Base-by-base conservation (phyloP, 495 filamentous ascomycete species). In the Tetracladium marchalianum region DNA sequence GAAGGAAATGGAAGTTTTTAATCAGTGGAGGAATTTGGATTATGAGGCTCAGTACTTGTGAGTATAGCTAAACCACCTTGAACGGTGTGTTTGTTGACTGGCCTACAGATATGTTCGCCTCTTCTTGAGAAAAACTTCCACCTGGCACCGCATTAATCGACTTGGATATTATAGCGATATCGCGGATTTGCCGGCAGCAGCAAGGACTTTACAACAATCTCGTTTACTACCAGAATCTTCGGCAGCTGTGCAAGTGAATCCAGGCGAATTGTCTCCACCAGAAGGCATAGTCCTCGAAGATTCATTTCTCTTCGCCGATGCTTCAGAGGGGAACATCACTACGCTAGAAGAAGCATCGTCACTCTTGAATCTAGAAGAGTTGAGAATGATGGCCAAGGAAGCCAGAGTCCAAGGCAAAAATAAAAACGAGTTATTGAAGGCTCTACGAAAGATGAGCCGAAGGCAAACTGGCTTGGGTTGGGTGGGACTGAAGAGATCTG, bases 121-220 rank as follows among this genome's bases (percentile, higher is more conserved):
- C 5, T 98, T 98, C 55, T 73, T 98, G 6, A 85, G 92, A 39
- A 98, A 98, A 62, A 92, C 87, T 1, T 80, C 86, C n/a, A 78
- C 81, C 1, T 98, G 92, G 92, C 89, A 95, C 66, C 85, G 92
- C 31, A 76, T 90, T 49, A 73, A 75, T 50, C 75, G 78, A 17
- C 59, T 98, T 17, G 75, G 77, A 0, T 93, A 94, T 56, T 77
- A 89, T 55, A 76, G 78, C 41, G 90, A 98, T 59, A 86, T 97
- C 45, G 71, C 80, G 39, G 79, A 96, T 60, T 64, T 89, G 39
- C 63, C 71, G 38, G 55, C 61, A 11, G 85, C 85, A 16, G 77
- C 85, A 11, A 63, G 67, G 16, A 71, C 71, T 43, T 68, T 98
- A 15, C 67, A 67, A 41, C 40, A 46, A 31, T 35, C 52, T 47